Evolutionary conservation across 1,284 basidiomycete species (phyloP).

Genomic region (Mycena citricolor): DNA sequence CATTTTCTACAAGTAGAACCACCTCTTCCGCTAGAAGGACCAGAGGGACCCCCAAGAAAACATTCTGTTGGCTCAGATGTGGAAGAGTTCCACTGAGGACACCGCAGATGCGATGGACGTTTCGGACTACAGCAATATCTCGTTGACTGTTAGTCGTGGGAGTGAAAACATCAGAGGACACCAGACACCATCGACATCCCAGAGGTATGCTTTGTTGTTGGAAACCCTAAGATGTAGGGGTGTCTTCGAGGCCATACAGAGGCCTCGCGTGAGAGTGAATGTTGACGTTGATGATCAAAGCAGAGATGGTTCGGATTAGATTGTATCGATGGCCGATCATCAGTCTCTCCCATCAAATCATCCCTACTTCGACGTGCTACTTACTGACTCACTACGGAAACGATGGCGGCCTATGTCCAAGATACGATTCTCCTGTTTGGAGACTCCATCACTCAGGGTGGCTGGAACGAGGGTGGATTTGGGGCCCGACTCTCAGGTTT

Average conservation of each 20-base stretch:
- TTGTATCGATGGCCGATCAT: no score
- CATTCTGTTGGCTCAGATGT: constrained; percentile 94
- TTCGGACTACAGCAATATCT: constrained; percentile 81
- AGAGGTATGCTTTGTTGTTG: constrained; percentile 72
- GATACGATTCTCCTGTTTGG: constrained; percentile 74
- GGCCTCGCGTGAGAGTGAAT: neutral
- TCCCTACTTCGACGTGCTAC: no score
- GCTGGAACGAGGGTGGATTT: constrained; percentile 58
- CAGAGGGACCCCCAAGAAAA: constrained; percentile 90
- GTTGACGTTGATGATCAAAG: no score
- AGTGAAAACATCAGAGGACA: constrained; percentile 4
- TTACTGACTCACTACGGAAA: constrained; percentile 4
- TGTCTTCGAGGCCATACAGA: constrained; percentile 30
- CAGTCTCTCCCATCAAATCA: no score
- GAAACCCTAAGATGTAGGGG: constrained; percentile 61
- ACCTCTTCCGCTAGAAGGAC: constrained; percentile 92
- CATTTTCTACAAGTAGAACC: constrained; percentile 79
- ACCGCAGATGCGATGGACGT: constrained; percentile 82
- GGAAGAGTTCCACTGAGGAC: constrained; percentile 89
- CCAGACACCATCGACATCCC: constrained; percentile 70
- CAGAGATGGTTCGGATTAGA: no score
- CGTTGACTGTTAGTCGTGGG: constrained; percentile 27
- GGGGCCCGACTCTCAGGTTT: constrained; percentile 63
- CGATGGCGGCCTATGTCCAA: constrained; percentile 58
- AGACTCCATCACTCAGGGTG: constrained; percentile 72